A percentile compares a stretch with the other conserved stretches of the same genome.
phyloP scores from a whole-genome alignment of 106 monocot species.

The Dendrobium chrysotoxum region DNA sequence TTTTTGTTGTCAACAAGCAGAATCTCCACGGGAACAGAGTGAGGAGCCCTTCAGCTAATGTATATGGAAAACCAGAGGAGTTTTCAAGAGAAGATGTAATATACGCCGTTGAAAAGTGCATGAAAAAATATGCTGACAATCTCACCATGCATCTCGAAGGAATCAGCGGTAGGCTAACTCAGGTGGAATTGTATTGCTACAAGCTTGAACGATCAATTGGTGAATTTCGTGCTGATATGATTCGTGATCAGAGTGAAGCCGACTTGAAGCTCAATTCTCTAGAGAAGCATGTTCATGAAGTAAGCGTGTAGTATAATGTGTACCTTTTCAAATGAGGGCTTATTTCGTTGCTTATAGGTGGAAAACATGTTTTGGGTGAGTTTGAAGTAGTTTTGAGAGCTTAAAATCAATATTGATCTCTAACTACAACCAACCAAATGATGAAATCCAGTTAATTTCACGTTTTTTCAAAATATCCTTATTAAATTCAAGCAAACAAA shows the following conservation, averaged over 20 bases:
- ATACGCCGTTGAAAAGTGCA: conserved; percentile 50
- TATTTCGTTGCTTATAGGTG: too few relatives aligned
- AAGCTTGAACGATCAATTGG: conserved; percentile 54
- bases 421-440: too few relatives aligned
- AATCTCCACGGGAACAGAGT: conserved; percentile 44
- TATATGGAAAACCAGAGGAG: conserved; percentile 36
- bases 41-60: conserved; percentile 30
- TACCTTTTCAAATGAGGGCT: too few relatives aligned
- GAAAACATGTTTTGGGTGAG: too few relatives aligned
- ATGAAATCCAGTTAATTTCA: too few relatives aligned
- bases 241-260: conserved; percentile 36
- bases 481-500: too few relatives aligned
- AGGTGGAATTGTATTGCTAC: conserved; percentile 57
- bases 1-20: conserved; percentile 14
- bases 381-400: background rate
- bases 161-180: conserved; percentile 52
- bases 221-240: conserved; percentile 46
- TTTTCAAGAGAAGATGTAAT: conserved; percentile 40
- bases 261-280: conserved; percentile 52
- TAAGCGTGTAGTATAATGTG: conserved; percentile 22
- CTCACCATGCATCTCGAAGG: conserved; percentile 53
- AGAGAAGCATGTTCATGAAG: conserved; percentile 69
- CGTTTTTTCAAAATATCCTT: too few relatives aligned
- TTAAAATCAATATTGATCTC: background rate
- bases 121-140: conserved; percentile 74